phyloP scores from a whole-genome alignment of 108 stramenopile genomes.

The Epithemia pelagica region DNA sequence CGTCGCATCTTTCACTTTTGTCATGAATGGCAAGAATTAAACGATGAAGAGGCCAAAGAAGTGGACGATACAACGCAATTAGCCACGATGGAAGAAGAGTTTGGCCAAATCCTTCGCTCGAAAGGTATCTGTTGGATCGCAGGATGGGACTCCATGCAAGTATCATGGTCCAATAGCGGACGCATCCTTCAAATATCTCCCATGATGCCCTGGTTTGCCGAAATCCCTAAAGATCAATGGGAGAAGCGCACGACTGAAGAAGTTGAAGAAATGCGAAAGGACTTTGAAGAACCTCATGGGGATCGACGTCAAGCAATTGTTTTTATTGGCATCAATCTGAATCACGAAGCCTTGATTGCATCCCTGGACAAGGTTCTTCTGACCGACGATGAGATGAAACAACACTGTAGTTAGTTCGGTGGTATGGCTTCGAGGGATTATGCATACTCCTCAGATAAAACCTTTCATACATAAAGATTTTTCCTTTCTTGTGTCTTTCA shows the following conservation, averaged over 20 bases:
- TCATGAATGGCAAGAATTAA: conserved; percentile 20
- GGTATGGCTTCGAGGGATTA: too few species aligned
- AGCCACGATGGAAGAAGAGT: conserved; percentile 14
- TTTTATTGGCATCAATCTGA: conserved; percentile 47
- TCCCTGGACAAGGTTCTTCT: conserved; percentile 41
- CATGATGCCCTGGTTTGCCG: conserved; percentile 40
- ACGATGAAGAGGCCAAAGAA: conserved; percentile 17
- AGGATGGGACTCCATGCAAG: conserved; percentile 28
- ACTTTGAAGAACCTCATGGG: conserved; percentile 30
- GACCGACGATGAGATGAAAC: conserved; percentile 42
- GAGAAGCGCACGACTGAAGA: conserved; percentile 18
- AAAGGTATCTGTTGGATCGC: conserved; percentile 79
- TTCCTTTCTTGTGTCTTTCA: too few species aligned
- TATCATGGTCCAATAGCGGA: conserved; percentile 53
- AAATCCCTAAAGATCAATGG: conserved; percentile 27
- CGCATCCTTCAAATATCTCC: conserved; percentile 25
- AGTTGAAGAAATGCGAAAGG: conserved; percentile 15
- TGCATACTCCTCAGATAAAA: too few species aligned
- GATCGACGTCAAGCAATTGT: conserved; percentile 70
- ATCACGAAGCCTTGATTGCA: conserved; percentile 25
- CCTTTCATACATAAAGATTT: too few species aligned
- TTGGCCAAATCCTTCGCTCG: conserved; percentile 34
- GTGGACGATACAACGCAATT: too few species aligned
- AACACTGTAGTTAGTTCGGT: too few species aligned
- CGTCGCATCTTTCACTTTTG: background rate